Evolutionary conservation across 2,329 filamentous ascomycete species (phyloP).

Genomic region (Alternaria triticina): DNA sequence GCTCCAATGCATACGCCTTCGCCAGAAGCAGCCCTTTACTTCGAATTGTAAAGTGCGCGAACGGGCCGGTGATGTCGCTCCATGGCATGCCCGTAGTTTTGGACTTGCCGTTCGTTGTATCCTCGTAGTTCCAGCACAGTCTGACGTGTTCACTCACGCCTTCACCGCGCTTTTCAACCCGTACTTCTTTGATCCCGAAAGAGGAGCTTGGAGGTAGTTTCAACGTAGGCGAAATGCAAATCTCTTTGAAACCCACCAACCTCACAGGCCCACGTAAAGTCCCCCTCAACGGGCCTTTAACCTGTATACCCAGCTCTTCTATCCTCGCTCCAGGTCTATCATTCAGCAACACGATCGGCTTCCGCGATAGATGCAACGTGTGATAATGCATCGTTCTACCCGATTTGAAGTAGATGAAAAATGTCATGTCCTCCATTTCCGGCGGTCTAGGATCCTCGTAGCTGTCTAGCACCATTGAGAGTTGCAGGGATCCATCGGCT

Average conservation of each 20-base stretch:
- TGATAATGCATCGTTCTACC: constrained; percentile 2
- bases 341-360: not conserved
- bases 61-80: constrained; percentile 45
- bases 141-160: constrained; percentile 29
- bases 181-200: constrained; percentile 18
- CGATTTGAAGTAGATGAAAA: constrained; percentile 27
- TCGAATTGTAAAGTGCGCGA: constrained; percentile 39
- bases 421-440: not conserved
- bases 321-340: constrained; percentile 9
- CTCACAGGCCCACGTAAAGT: not conserved
- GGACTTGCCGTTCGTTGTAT: not conserved
- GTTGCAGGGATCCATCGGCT: constrained; percentile 26
- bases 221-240: constrained; percentile 23
- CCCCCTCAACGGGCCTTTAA: constrained; percentile 6
- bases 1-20: constrained; percentile 41
- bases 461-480: not conserved
- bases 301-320: constrained; percentile 33
- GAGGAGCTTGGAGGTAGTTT: not conserved
- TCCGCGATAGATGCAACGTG: not conserved
- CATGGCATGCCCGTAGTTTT: constrained; percentile 24
- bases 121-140: constrained; percentile 32
- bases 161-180: constrained; percentile 17
- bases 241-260: constrained; percentile 18
- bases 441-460: not conserved
- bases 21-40: constrained; percentile 29